A percentile compares a stretch with the other conserved stretches of the same genome.
Evolutionary conservation across 139 green algal species (phyloP).

Genomic region (Trebouxia sp.): DNA sequence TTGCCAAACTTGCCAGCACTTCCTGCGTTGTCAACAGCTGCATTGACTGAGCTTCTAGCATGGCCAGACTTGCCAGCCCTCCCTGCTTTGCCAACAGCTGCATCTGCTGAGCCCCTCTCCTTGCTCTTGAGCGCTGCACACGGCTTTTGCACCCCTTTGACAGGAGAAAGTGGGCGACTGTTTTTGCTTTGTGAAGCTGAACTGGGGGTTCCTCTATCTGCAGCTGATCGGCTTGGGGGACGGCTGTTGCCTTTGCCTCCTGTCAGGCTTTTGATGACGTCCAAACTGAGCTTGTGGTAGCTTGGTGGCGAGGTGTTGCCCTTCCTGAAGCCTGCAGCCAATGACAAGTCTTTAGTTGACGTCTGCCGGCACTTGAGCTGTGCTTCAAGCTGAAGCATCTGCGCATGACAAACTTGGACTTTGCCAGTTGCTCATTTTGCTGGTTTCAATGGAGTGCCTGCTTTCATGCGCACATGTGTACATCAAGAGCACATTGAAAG

Average conservation of each 20-base stretch:
- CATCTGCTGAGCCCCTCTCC: not conserved
- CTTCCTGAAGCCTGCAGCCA: no score
- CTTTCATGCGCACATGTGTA: not conserved
- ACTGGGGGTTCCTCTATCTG: not conserved
- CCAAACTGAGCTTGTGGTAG: conserved; percentile 20
- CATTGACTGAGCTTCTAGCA: not conserved
- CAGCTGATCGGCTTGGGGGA: not conserved
- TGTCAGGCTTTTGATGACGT: not conserved
- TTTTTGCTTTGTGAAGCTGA: not conserved
- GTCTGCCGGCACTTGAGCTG: no score
- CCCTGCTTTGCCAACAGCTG: not conserved
- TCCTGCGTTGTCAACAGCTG: not conserved
- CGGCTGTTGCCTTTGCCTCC: not conserved
- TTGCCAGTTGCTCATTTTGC: not conserved
- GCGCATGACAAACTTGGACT: no score
- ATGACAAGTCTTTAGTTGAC: no score
- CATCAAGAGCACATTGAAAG: no score
- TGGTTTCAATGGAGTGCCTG: not conserved
- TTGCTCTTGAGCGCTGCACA: not conserved
- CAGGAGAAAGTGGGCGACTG: not conserved
- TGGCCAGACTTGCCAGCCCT: no score
- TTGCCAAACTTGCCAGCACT: not conserved
- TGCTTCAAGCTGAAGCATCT: no score
- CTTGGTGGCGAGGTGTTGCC: not conserved
- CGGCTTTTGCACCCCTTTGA: not conserved